Evolutionary conservation across 2,329 filamentous ascomycete genomes (phyloP).

Genomic region (Talaromyces verruculosus): DNA sequence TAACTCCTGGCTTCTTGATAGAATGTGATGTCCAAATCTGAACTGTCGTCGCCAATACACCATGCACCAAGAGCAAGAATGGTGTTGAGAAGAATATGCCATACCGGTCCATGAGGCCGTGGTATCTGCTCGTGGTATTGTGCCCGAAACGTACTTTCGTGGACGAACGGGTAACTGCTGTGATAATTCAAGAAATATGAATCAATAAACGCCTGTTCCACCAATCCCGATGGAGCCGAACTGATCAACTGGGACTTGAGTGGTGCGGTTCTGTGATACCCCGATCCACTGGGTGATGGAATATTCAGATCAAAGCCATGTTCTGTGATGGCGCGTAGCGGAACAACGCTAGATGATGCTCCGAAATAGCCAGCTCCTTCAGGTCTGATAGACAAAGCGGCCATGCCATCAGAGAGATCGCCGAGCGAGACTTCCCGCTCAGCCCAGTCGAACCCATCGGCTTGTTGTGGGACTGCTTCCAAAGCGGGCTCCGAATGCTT

Average conservation of each 20-base stretch:
- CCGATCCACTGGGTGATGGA: slow-evolving; percentile 31
- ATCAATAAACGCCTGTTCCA: slow-evolving; percentile 46
- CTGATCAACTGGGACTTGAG: slow-evolving; percentile 41
- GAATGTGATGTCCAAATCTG: slow-evolving; percentile 47
- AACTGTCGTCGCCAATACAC: slow-evolving; percentile 43
- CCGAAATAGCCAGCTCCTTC: slow-evolving; percentile 44
- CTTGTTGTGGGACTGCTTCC: slow-evolving; percentile 47
- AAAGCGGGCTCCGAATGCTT: slow-evolving; percentile 39
- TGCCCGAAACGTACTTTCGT: slow-evolving; percentile 50
- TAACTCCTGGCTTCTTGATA: slow-evolving; percentile 50
- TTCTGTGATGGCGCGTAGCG: slow-evolving; percentile 39
- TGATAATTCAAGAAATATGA: slow-evolving; percentile 52
- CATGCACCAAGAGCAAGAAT: slow-evolving; percentile 49
- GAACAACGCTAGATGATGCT: slow-evolving; percentile 43
- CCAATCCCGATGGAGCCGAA: slow-evolving; percentile 39
- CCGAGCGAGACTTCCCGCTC: slow-evolving; percentile 42
- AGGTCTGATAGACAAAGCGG: slow-evolving; percentile 41
- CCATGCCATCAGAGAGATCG: slow-evolving; percentile 44
- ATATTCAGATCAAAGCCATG: slow-evolving; percentile 43
- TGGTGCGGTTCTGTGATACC: slow-evolving; percentile 32
- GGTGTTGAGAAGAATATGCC: slow-evolving; percentile 50
- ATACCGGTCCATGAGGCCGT: slow-evolving; percentile 43
- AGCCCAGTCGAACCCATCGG: slow-evolving; percentile 55
- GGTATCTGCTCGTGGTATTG: slow-evolving; percentile 48
- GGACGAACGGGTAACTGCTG: slow-evolving; percentile 49